Evolutionary conservation across 371 early-diverging fungal species (phyloP).

Genomic region (Phascolomyces articulosus): DNA sequence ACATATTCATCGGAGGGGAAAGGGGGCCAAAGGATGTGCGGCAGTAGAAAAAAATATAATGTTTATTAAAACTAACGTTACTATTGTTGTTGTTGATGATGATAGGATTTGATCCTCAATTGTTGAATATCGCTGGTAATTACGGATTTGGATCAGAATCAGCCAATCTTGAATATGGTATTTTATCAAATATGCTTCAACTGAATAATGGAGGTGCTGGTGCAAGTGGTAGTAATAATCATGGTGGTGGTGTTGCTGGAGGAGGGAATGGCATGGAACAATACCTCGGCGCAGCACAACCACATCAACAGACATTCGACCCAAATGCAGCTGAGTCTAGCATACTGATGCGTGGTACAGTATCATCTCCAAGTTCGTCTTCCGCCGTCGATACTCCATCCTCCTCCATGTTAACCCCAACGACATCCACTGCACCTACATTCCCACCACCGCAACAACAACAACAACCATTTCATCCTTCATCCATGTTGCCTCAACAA

Average conservation of each 20-base stretch:
- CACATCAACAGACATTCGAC: slow-evolving; percentile 89
- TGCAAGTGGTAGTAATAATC: no score
- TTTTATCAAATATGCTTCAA: slow-evolving; percentile 81
- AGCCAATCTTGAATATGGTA: slow-evolving; percentile 83
- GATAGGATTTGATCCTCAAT: slow-evolving; percentile 18
- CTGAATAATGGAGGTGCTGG: slow-evolving; percentile 6
- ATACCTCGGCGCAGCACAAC: slow-evolving; percentile 50
- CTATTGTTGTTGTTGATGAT: background rate
- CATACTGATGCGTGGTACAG: slow-evolving; percentile 5
- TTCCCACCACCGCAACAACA: slow-evolving; percentile 8
- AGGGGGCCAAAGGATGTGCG: no score
- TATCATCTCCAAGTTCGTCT: slow-evolving; percentile 4
- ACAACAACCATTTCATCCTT: slow-evolving; percentile 1
- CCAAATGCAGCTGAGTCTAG: slow-evolving; percentile 16
- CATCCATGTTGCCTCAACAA: background rate
- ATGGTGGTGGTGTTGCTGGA: no score
- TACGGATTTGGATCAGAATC: slow-evolving; percentile 83
- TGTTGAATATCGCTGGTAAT: slow-evolving; percentile 35
- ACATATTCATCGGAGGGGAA: no score
- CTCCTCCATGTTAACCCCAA: background rate
- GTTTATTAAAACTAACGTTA: slow-evolving; percentile 1
- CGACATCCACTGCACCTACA: slow-evolving; percentile 3
- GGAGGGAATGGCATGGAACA: slow-evolving; percentile 10
- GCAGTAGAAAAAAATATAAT: no score
- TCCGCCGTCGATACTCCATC: slow-evolving; percentile 1